phyloP scores from a whole-genome alignment of 2,329 filamentous ascomycete species.

The Ascochyta koolunga region DNA sequence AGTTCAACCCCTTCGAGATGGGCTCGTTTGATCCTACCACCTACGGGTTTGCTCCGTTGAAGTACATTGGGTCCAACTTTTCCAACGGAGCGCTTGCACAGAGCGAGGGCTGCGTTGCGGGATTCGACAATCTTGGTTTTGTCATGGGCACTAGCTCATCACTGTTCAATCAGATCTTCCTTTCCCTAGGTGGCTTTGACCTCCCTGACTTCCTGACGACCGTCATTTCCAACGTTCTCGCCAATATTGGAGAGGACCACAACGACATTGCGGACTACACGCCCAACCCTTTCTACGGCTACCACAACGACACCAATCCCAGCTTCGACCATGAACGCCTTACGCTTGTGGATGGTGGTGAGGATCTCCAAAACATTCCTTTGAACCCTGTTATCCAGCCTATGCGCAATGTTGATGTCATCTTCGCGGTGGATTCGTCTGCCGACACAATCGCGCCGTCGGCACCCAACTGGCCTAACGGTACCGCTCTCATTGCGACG shows the following conservation, averaged over 20 bases:
- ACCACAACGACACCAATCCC: constrained; percentile 64
- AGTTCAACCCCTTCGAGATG: constrained; percentile 81
- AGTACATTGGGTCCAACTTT: constrained; percentile 77
- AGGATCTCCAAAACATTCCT: constrained; percentile 80
- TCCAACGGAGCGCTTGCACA: constrained; percentile 63
- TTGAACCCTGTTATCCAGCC: constrained; percentile 79
- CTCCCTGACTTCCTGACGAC: constrained; percentile 59
- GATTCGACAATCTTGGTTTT: constrained; percentile 83
- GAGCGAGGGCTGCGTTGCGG: constrained; percentile 69
- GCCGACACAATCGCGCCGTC: constrained; percentile 65
- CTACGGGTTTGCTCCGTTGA: constrained; percentile 72
- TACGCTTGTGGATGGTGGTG: constrained; percentile 78
- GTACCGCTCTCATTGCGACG: constrained; percentile 74
- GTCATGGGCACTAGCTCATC: constrained; percentile 86
- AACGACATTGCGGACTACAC: constrained; percentile 76
- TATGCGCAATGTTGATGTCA: constrained; percentile 73
- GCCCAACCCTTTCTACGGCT: constrained; percentile 78
- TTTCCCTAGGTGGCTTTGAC: constrained; percentile 64
- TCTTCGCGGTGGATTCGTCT: constrained; percentile 80
- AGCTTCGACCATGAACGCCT: constrained; percentile 62
- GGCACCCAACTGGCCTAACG: constrained; percentile 73
- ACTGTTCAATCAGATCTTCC: constrained; percentile 80
- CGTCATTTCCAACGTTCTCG: constrained; percentile 61
- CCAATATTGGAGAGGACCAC: constrained; percentile 61
- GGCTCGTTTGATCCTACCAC: constrained; percentile 77